Conservation (phyloP, 2,329 filamentous ascomycete genomes). For the Verticillium isaacii region DNA sequence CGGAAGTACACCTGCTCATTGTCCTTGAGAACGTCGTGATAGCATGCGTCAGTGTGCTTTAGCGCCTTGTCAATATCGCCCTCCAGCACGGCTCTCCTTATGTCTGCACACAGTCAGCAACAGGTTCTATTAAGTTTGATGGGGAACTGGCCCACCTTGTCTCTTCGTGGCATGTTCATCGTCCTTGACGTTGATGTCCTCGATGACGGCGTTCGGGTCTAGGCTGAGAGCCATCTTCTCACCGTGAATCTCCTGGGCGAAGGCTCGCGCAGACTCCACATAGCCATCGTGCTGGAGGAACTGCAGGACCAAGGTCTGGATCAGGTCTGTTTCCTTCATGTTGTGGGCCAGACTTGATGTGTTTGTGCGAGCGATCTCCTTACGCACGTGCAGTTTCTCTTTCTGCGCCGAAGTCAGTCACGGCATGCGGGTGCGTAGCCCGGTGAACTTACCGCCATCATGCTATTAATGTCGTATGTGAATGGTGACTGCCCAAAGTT, state of each 20-base stretch:
- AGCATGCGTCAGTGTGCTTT: slow-evolving; percentile 73
- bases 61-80: slow-evolving; percentile 89
- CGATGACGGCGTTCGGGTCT: slow-evolving; percentile 45
- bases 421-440: not conserved
- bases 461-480: slow-evolving; percentile 82
- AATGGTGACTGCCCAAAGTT: slow-evolving; percentile 75
- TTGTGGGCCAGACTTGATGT: slow-evolving; percentile 58
- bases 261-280: slow-evolving; percentile 84
- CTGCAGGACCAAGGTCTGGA: slow-evolving; percentile 78
- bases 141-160: slow-evolving; percentile 60
- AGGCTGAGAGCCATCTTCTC: slow-evolving; percentile 68
- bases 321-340: slow-evolving; percentile 68
- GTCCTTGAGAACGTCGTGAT: slow-evolving; percentile 72
- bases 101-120: slow-evolving; percentile 49
- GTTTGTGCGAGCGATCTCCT: slow-evolving; percentile 54
- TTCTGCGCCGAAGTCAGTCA: slow-evolving; percentile 20
- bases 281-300: slow-evolving; percentile 95
- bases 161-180: slow-evolving; percentile 83
- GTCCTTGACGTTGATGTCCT: slow-evolving; percentile 65
- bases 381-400: slow-evolving; percentile 39
- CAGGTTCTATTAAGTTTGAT: not conserved
- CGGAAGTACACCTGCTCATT: slow-evolving; percentile 86
- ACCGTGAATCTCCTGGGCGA: slow-evolving; percentile 72
- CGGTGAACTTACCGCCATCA: slow-evolving; percentile 63
- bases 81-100: slow-evolving; percentile 80